These are phyloP conservation scores for Alternaria burnsii DNA, from an alignment of 2,329 filamentous ascomycete genomes.

Conservation along the genomic window DNA sequence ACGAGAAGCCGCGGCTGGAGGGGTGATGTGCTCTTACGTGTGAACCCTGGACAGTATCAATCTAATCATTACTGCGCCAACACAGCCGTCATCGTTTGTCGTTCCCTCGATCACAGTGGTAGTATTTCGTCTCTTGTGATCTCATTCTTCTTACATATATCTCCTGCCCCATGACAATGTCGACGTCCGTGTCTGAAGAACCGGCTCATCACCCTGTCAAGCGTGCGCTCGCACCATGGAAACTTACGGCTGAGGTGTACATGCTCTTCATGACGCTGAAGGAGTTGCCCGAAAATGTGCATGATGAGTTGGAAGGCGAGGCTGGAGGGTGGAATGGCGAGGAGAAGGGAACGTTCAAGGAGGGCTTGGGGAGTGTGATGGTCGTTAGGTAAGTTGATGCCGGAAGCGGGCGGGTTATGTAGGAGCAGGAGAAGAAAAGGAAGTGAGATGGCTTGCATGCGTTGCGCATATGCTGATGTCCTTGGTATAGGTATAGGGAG, in stretches of 20 bases:
- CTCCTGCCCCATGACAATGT: not conserved
- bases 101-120: too few relatives aligned
- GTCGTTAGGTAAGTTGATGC: conserved; percentile 26
- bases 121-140: too few relatives aligned
- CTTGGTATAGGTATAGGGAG: conserved; percentile 25
- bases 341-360: conserved; percentile 33
- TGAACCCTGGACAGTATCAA: not conserved
- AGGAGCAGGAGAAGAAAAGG: not conserved
- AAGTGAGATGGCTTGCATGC: not conserved
- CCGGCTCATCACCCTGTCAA: conserved; percentile 31
- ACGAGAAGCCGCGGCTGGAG: not conserved
- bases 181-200: conserved; percentile 3
- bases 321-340: conserved; percentile 28
- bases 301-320: conserved; percentile 35
- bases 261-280: conserved; percentile 35
- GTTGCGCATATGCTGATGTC: not conserved
- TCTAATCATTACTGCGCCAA: not conserved
- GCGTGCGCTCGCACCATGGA: conserved; percentile 37
- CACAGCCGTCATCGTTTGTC: not conserved
- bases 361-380: conserved; percentile 39
- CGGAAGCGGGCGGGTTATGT: not conserved
- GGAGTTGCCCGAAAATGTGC: conserved; percentile 34
- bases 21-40: not conserved
- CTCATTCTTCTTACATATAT: rapidly evolving
- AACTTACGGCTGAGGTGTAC: conserved; percentile 36